Base-by-base conservation (phyloP, 306 rosid species). In the Medicago ruthenica region DNA sequence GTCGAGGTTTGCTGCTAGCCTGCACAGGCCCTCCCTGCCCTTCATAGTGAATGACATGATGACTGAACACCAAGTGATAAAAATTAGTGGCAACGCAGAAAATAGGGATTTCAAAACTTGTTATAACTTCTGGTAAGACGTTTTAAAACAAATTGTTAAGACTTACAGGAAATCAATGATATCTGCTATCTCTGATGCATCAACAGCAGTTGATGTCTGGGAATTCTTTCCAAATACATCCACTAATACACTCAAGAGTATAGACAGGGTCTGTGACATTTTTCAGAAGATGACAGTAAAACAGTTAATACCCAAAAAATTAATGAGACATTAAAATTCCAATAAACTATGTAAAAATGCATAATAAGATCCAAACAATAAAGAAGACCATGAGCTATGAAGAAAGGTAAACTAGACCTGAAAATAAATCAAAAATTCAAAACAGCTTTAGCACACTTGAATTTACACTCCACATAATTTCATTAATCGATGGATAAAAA, bases 11-110 rank as follows among this genome's bases (percentile, higher is more conserved):
- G 97, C 97, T 95, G 85, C 60, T 88, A 24, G 90, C 82, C 73
- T 86, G 91, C 76, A 95, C 96, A 9, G 99, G 92, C 73, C 97
- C 99, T 76, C 96, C 97, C 77, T 95, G 99, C 77, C 99, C 99
- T 70, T 95, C 97, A 67, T 90, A 95, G 75, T 95, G 99, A 80
- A 95, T 72, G 9, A 88, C 85, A 22, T 95, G 99, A 75, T 95
- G 97, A 78, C 97, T 95, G 91, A 58, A 71, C 80, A 69, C 48
- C 50, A 83, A 77, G 61, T 48, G 62, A 61, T 31, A 50, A 58
- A 61, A 40, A 66, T 70, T 70, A 73, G 76, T 8, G 22, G 44
- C 53, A 69, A 61, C 47, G 72, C 74, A 61, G 59, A 67, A 48
- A 10, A 70, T 60, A 21, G 21, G 24, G 62, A 68, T 47, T 53